These are phyloP conservation scores for Arabidopsis thaliana DNA, from an alignment of 345 rosid species.

Conservation along the genomic window DNA sequence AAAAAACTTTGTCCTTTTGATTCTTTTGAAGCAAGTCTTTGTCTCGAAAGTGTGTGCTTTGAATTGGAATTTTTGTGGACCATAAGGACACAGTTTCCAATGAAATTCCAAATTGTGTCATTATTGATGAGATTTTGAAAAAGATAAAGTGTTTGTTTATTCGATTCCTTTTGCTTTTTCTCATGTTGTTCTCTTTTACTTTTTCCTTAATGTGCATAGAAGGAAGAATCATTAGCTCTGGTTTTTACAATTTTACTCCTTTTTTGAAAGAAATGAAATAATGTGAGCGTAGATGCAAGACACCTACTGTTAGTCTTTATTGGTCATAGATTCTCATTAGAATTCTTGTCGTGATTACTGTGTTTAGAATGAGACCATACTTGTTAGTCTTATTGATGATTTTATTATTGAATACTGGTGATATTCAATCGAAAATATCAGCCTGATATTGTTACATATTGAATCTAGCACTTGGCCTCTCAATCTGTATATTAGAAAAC, in stretches of 20 bases:
- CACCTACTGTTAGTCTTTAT: conserved; percentile 24
- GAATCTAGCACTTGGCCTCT: too few relatives aligned
- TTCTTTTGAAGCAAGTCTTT: conserved; percentile 42
- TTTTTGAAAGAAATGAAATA: not conserved
- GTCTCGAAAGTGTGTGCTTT: conserved; percentile 56
- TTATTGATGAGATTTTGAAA: conserved; percentile 38
- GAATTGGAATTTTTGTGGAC: conserved; percentile 60
- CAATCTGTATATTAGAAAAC: too few relatives aligned
- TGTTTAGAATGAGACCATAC: not conserved
- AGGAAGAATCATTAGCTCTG: conserved; percentile 32
- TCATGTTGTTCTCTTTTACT: conserved; percentile 34
- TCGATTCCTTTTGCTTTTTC: conserved; percentile 28
- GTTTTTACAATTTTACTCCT: not conserved
- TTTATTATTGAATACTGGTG: too few relatives aligned
- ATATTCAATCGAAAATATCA: too few relatives aligned
- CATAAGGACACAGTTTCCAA: conserved; percentile 30
- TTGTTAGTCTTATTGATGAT: not conserved
- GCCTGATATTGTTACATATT: too few relatives aligned
- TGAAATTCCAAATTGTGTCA: conserved; percentile 42
- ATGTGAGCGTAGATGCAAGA: conserved; percentile 23
- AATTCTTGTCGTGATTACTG: conserved; percentile 12
- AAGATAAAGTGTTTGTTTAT: conserved; percentile 28
- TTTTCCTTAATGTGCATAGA: conserved; percentile 36
- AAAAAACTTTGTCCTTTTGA: conserved; percentile 39
- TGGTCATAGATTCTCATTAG: conserved; percentile 22